These are phyloP conservation scores for Nasturtium officinale DNA, from an alignment of 345 rosid species.

Conservation along the genomic window DNA sequence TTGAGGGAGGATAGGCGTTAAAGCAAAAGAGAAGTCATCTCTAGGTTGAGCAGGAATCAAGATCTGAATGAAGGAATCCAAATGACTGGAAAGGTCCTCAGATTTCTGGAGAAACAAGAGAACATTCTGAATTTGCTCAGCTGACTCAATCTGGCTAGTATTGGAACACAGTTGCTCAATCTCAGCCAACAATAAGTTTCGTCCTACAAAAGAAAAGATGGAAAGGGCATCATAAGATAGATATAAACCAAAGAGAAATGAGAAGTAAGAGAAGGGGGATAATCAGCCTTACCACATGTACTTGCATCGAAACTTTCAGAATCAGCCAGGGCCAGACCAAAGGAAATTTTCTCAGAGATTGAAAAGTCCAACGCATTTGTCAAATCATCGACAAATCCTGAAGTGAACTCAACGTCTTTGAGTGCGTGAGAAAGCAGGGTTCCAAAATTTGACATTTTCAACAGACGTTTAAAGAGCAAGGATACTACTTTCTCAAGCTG, in stretches of 20 bases:
- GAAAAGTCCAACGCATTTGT: constrained; percentile 55
- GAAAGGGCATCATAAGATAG: neutral
- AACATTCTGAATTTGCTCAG: constrained; percentile 74
- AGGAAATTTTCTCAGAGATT: constrained; percentile 61
- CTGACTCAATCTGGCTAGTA: constrained; percentile 53
- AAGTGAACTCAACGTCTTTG: constrained; percentile 49
- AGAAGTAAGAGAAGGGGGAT: neutral
- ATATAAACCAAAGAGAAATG: neutral
- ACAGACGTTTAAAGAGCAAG: constrained; percentile 53
- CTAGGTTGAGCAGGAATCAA: constrained; percentile 60
- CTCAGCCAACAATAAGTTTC: constrained; percentile 66
- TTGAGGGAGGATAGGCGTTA: constrained; percentile 66
- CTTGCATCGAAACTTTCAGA: constrained; percentile 56
- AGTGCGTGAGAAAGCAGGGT: constrained; percentile 67
- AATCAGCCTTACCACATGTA: constrained; percentile 51
- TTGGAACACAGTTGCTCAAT: constrained; percentile 62
- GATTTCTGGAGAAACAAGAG: constrained; percentile 74
- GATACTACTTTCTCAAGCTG: constrained; percentile 56
- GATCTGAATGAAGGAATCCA: constrained; percentile 70
- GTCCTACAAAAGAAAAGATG: constrained; percentile 50
- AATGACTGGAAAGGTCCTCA: constrained; percentile 69
- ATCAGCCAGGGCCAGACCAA: constrained; percentile 74
- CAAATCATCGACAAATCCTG: constrained; percentile 54
- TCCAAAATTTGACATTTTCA: constrained; percentile 63
- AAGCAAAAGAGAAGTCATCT: constrained; percentile 55